phyloP scores from a whole-genome alignment of 805 yeast genomes.

The Wickerhamomyces alni region DNA sequence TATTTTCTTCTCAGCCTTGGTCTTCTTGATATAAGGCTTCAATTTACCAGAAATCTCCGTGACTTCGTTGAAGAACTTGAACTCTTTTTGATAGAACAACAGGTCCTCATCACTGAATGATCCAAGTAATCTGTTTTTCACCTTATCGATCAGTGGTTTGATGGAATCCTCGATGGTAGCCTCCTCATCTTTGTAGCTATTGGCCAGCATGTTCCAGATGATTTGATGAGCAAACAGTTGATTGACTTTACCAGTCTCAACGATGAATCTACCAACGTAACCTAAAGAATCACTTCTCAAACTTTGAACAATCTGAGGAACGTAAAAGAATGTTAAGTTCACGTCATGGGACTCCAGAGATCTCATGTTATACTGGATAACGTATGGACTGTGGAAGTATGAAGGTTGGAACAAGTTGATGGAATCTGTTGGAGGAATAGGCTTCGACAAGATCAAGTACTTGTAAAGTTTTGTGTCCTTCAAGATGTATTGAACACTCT shows the following conservation, averaged over 20 bases:
- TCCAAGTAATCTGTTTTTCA: constrained; percentile 56
- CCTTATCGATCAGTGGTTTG: constrained; percentile 76
- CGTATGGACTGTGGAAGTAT: constrained; percentile 54
- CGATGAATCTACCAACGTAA: constrained; percentile 79
- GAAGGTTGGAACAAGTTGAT: constrained; percentile 79
- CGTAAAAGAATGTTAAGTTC: constrained; percentile 87
- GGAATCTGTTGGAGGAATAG: constrained; percentile 77
- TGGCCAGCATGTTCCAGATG: constrained; percentile 96
- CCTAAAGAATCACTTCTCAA: constrained; percentile 79
- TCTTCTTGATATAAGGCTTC: constrained; percentile 88
- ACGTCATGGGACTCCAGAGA: constrained; percentile 85
- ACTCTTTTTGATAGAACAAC: constrained; percentile 73
- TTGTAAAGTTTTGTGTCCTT: constrained; percentile 14
- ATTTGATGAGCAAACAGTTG: constrained; percentile 95
- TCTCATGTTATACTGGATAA: constrained; percentile 84
- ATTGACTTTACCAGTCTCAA: constrained; percentile 88
- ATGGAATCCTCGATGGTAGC: constrained; percentile 70
- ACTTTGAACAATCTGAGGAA: constrained; percentile 95
- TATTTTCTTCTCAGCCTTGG: constrained; percentile 92
- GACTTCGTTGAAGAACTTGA: constrained; percentile 83
- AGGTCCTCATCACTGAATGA: constrained; percentile 57
- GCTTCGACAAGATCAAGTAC: constrained; percentile 28
- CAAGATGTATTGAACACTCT: constrained; percentile 51
- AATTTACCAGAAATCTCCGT: constrained; percentile 92
- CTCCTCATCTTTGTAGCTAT: constrained; percentile 86